Conservation (phyloP, 225 moss, liverwort and hornwort genomes). For the Rhytidiadelphus loreus region DNA sequence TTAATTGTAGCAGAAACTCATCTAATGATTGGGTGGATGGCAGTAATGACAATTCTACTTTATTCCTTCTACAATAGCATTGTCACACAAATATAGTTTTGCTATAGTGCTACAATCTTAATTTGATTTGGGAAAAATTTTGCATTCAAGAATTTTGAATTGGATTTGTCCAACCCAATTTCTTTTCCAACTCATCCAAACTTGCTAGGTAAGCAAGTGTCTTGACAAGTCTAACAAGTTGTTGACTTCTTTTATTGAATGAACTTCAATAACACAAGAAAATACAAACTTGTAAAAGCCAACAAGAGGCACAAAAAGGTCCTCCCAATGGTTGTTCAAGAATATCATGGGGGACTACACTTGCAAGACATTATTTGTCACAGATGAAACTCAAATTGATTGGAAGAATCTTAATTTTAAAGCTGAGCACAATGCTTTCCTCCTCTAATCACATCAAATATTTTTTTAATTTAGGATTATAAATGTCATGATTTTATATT, state of each 20-base stretch:
- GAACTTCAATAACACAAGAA: background rate
- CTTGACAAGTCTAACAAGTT: rapidly evolving
- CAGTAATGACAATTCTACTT: no score
- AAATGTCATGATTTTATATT: background rate
- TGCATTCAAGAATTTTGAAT: background rate
- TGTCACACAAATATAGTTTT: background rate
- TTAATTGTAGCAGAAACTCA: no score
- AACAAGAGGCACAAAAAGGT: background rate
- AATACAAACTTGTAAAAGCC: rapidly evolving
- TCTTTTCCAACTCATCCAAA: background rate
- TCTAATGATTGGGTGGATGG: no score
- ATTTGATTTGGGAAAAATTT: background rate
- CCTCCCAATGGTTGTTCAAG: rapidly evolving
- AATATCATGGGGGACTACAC: background rate
- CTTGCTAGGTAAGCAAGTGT: background rate
- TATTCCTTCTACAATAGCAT: background rate
- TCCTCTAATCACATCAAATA: background rate
- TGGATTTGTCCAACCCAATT: rapidly evolving
- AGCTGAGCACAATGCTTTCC: rapidly evolving
- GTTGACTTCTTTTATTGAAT: background rate
- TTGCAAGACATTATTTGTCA: background rate
- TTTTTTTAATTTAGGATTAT: background rate
- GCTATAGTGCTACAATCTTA: rapidly evolving
- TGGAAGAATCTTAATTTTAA: background rate
- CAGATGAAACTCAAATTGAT: background rate